Base-by-base conservation (phyloP, 768 basidiomycete genomes). In the Tulasnella sp. region DNA sequence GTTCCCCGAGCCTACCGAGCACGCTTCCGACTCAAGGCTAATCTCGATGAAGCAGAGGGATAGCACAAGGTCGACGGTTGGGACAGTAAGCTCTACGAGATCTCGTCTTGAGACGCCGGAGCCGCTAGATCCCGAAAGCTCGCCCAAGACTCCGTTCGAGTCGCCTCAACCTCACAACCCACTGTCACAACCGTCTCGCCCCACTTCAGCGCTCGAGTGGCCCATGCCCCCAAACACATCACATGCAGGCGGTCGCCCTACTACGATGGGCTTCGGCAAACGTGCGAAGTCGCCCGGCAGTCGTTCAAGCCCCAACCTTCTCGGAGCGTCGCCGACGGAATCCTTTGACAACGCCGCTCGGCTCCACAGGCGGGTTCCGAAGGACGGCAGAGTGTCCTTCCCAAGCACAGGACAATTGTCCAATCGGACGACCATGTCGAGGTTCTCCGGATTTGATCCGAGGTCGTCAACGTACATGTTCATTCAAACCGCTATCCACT, bases 381-480 rank as follows among this genome's bases (percentile, higher is more conserved):
- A 12, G n/a, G 37, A 37, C 20, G 31, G 31, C 34, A 34, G 34
- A 24, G 75, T 76, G 42, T 24, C 42, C 8, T 76, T 76, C 75
- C n/a, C 75, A 41, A 48, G 75, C 28, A 76, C 41, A 1, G 37
- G 14, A 2, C 12, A 42, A 9, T 11, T 41, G 9, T 76, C 75
- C 20, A 34, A 42, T 1, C 31, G 76, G 31, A 77, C 50, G 16
- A 54, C 76, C 2, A 37, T 73, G 72, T 37, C 72, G 37, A 37
- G 72, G 72, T 37, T 73, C 16, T 58, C 76, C 5, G 76, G 46
- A 24, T 77, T 77, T 44, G 76, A 77, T n/a, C 76, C 50, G 37
- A 50, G 77, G 3, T 78, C 77, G 54, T 78, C 77, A 16, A 72
- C 60, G 58, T 78, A 78, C n/a, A 60, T 22, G 42, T 78, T 78